Conservation (phyloP, 805 yeast genomes). For the Metschnikowia reukaufii region DNA sequence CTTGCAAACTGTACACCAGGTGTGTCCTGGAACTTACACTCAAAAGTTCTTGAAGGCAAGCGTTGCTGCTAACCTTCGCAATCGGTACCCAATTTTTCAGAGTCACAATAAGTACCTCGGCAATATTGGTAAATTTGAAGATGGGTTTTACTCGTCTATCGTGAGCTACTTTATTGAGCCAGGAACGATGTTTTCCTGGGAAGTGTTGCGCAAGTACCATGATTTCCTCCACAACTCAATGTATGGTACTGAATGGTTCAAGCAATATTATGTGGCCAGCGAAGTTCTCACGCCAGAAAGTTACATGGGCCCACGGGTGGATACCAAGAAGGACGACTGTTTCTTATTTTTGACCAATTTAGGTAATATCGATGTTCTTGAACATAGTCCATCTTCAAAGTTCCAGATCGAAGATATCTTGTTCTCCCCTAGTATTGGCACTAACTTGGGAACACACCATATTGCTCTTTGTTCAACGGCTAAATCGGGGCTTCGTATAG, state of each 20-base stretch:
- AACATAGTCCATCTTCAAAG: background rate
- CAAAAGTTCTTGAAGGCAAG: slow-evolving; percentile 4
- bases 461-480: slow-evolving; percentile 6
- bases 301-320: slow-evolving; percentile 1
- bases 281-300: slow-evolving; percentile 5
- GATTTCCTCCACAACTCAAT: slow-evolving; percentile 5
- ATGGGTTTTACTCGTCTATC: slow-evolving; percentile 6
- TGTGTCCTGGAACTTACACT: slow-evolving; percentile 5
- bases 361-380: slow-evolving; percentile 7
- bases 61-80: slow-evolving; percentile 7
- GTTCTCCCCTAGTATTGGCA: slow-evolving; percentile 6
- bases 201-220: slow-evolving; percentile 5
- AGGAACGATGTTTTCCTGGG: slow-evolving; percentile 3
- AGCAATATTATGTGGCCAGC: slow-evolving; percentile 4
- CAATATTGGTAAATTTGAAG: background rate
- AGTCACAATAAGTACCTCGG: slow-evolving; percentile 5
- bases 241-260: slow-evolving; percentile 1
- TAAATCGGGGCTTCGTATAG: slow-evolving; percentile 8
- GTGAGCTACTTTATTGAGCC: slow-evolving; percentile 5
- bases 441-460: slow-evolving; percentile 8
- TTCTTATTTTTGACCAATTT: slow-evolving; percentile 6
- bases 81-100: background rate
- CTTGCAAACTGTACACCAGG: slow-evolving; percentile 4
- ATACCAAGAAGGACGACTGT: slow-evolving; percentile 1
- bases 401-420: slow-evolving; percentile 6